Conservation (phyloP, 768 basidiomycete species). For the Crucibulum laeve region DNA sequence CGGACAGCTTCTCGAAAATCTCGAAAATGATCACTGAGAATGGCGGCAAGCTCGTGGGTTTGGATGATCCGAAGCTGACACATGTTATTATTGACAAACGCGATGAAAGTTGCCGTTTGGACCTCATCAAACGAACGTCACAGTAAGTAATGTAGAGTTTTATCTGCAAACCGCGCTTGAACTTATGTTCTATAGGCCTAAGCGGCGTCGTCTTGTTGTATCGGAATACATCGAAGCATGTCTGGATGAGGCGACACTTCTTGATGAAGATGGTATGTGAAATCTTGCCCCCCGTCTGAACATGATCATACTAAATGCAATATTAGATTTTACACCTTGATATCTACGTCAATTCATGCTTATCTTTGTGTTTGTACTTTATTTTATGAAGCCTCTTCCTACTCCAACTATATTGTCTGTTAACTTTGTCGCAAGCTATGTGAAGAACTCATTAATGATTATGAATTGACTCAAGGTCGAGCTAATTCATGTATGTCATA, state of each 20-base stretch:
- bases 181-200: conserved; percentile 51
- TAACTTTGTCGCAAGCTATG: too few species aligned
- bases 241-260: conserved; percentile 76
- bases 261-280: conserved; percentile 78
- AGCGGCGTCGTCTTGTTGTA: conserved; percentile 73
- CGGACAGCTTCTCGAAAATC: conserved; percentile 50
- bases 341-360: too few species aligned
- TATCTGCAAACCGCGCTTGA: conserved; percentile 9
- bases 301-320: conserved; percentile 8
- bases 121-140: conserved; percentile 67
- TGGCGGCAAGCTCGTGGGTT: conserved; percentile 67
- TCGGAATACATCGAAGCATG: conserved; percentile 76
- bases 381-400: too few species aligned
- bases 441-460: too few species aligned
- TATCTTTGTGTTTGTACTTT: not conserved
- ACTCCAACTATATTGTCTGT: not conserved
- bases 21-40: conserved; percentile 52
- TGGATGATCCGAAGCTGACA: conserved; percentile 77
- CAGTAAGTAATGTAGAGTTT: conserved; percentile 41
- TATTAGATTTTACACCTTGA: conserved; percentile 6
- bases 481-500: too few species aligned
- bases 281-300: conserved; percentile 18
- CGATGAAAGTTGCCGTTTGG: conserved; percentile 67
- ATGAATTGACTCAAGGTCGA: too few species aligned
- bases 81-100: conserved; percentile 85